Evolutionary conservation across 176 grass and related monocot genomes (phyloP).

Genomic region (Musa schizocarpa): DNA sequence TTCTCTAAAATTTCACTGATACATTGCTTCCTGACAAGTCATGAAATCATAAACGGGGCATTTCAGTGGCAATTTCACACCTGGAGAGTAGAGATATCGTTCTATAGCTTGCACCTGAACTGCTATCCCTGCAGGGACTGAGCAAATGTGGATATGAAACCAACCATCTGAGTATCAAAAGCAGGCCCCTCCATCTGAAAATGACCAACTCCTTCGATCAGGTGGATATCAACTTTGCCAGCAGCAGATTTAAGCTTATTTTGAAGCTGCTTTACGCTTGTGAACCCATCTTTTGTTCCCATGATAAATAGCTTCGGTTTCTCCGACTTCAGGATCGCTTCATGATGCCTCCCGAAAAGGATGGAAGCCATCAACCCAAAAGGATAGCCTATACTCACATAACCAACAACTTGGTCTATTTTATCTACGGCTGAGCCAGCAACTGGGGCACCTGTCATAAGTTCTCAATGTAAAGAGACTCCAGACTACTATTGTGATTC

Average conservation of each 20-base stretch:
- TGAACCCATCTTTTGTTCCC: constrained; percentile 92
- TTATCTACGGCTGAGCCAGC: constrained; percentile 85
- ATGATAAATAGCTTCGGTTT: constrained; percentile 85
- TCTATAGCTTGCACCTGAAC: not conserved
- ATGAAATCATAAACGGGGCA: not conserved
- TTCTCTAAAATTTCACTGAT: not conserved
- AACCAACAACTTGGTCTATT: constrained; percentile 69
- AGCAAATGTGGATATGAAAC: constrained; percentile 60
- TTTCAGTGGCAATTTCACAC: not conserved
- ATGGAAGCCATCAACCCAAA: constrained; percentile 77
- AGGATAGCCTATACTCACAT: constrained; percentile 78
- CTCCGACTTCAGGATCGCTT: constrained; percentile 61
- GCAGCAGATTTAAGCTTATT: constrained; percentile 69
- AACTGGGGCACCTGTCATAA: constrained; percentile 55
- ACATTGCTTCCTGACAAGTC: not conserved
- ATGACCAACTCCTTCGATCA: constrained; percentile 80
- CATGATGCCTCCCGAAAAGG: constrained; percentile 84
- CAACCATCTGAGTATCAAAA: constrained; percentile 80
- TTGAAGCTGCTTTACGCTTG: constrained; percentile 81
- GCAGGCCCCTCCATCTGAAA: constrained; percentile 94
- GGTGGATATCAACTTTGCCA: constrained; percentile 62
- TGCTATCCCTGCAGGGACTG: constrained; percentile 29
- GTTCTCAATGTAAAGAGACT: not conserved
- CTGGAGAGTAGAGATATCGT: not conserved
- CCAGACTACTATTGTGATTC: not conserved